Percentiles rank a stretch among this genome's conserved stretches.
phyloP scores from a whole-genome alignment of 1,284 basidiomycete genomes.

The Tylopilus sp. region DNA sequence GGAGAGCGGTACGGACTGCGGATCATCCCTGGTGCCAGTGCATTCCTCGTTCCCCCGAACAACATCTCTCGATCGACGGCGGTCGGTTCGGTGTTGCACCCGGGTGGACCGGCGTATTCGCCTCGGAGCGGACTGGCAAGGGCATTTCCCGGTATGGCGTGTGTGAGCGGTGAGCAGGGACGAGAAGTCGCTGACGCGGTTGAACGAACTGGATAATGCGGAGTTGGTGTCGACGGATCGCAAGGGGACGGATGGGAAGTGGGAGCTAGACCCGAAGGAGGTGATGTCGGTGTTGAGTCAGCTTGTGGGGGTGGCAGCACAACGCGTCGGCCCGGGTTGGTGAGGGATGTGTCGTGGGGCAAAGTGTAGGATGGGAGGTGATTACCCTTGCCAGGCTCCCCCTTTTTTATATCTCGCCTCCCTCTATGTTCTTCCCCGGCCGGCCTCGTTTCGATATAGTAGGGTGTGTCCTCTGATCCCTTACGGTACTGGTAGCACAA shows the following conservation, averaged over 20 bases:
- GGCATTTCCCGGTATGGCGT: background rate
- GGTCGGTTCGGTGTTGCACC: conserved; percentile 69
- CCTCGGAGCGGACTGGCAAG: conserved; percentile 33
- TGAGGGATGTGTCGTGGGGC: too few species aligned
- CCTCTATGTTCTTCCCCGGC: too few species aligned
- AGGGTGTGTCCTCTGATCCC: too few species aligned
- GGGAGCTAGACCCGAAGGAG: conserved; percentile 53
- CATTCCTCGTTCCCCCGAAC: conserved; percentile 81
- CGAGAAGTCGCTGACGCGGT: conserved; percentile 66
- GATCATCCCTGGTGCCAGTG: conserved; percentile 73
- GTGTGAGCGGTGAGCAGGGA: conserved; percentile 68
- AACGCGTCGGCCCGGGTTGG: too few species aligned
- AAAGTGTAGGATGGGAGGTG: too few species aligned
- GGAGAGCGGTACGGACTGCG: conserved; percentile 78
- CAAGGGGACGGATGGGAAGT: conserved; percentile 71
- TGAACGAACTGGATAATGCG: conserved; percentile 68
- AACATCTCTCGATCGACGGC: conserved; percentile 80
- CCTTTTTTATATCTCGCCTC: too few species aligned
- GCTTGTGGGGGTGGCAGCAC: conserved; percentile 8
- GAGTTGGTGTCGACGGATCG: conserved; percentile 68
- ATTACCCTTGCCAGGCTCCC: too few species aligned
- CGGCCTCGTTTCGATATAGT: too few species aligned
- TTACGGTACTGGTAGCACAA: too few species aligned
- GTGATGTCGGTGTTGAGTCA: conserved; percentile 37
- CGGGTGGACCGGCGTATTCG: conserved; percentile 59